A percentile compares a stretch with the other conserved stretches of the same genome.
Conservation (phyloP, 2,329 filamentous ascomycete species). For the Microthyrium microscopicum region DNA sequence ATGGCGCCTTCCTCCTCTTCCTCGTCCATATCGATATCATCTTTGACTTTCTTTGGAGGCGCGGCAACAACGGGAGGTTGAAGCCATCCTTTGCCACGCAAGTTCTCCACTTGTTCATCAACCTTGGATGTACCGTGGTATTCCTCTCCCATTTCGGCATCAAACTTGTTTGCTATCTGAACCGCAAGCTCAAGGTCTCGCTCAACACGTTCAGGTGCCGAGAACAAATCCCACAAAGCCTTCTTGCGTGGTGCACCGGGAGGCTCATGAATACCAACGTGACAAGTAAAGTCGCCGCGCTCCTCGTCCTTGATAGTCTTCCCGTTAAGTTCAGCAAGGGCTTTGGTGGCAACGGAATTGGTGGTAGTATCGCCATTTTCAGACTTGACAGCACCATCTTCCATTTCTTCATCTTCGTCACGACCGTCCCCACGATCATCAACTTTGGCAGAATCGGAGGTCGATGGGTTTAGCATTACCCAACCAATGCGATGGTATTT, state of each 20-base stretch:
- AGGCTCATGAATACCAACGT: conserved; percentile 89
- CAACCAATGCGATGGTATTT: conserved; percentile 95
- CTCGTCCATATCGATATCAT: conserved; percentile 48
- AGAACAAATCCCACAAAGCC: conserved; percentile 92
- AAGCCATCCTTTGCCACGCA: conserved; percentile 60
- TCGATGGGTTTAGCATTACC: conserved; percentile 81
- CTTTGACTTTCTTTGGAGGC: conserved; percentile 43
- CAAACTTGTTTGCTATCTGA: conserved; percentile 68
- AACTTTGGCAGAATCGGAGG: conserved; percentile 42
- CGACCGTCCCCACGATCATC: conserved; percentile 58
- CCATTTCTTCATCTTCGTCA: conserved; percentile 46
- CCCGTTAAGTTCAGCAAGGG: conserved; percentile 85
- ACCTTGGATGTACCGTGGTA: conserved; percentile 66
- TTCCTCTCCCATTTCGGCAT: conserved; percentile 62
- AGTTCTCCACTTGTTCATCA: conserved; percentile 69
- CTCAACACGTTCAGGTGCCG: conserved; percentile 79
- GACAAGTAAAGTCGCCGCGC: conserved; percentile 90
- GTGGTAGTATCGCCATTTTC: conserved; percentile 17
- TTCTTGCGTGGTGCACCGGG: conserved; percentile 79
- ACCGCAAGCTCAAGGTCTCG: conserved; percentile 74
- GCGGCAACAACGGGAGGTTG: conserved; percentile 44
- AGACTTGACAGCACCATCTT: conserved; percentile 26
- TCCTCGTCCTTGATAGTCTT: conserved; percentile 93
- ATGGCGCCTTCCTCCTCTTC: conserved; percentile 52
- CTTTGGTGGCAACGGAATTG: conserved; percentile 55